Evolutionary conservation across 345 rosid species (phyloP).

Genomic region (Camelina laxa): DNA sequence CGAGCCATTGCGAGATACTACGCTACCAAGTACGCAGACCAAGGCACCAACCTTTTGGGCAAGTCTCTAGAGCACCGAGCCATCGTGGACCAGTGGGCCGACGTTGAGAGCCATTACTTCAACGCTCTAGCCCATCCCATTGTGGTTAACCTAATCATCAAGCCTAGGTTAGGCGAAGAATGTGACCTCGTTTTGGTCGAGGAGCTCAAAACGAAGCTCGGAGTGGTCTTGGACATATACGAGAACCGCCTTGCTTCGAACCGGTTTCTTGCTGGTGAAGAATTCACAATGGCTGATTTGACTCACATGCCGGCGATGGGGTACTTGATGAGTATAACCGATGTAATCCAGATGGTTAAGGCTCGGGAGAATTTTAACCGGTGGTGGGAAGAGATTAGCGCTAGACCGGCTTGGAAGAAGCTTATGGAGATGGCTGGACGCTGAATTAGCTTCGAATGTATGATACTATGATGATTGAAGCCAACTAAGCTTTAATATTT

Average conservation of each 20-base stretch:
- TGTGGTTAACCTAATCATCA: constrained; percentile 60
- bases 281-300: constrained; percentile 75
- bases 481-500: constrained; percentile 14
- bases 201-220: constrained; percentile 56
- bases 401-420: constrained; percentile 81
- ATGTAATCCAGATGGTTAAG: constrained; percentile 53
- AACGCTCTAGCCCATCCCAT: constrained; percentile 58
- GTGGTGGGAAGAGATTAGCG: constrained; percentile 80
- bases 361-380: constrained; percentile 56
- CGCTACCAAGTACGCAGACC: constrained; percentile 64
- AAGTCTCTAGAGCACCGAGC: constrained; percentile 67
- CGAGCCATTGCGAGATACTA: constrained; percentile 86
- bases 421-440: constrained; percentile 50
- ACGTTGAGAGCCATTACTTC: constrained; percentile 85
- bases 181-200: constrained; percentile 56
- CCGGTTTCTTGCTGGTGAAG: constrained; percentile 73
- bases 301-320: constrained; percentile 69
- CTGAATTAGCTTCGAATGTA: constrained; percentile 16
- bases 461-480: background rate
- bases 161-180: constrained; percentile 62
- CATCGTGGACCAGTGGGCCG: constrained; percentile 83
- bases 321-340: constrained; percentile 52
- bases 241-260: constrained; percentile 58
- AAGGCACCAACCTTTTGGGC: constrained; percentile 68
- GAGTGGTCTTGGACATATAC: constrained; percentile 67